phyloP scores from a whole-genome alignment of 2,329 filamentous ascomycete species.

The Fusarium austroafricanum region DNA sequence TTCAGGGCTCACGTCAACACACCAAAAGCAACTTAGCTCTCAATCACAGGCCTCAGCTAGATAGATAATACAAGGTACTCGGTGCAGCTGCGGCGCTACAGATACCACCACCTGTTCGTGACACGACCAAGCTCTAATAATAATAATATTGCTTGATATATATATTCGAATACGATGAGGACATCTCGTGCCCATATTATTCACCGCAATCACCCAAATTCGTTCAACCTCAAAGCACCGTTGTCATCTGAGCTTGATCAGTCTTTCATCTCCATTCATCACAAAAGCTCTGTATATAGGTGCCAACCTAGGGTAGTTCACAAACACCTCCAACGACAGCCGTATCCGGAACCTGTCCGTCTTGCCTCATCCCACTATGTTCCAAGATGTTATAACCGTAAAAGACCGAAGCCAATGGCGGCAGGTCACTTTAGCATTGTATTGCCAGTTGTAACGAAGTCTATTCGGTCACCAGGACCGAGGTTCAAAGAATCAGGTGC shows the following conservation, averaged over 20 bases:
- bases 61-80: conserved; percentile 10
- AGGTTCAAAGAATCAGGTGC: conserved; percentile 36
- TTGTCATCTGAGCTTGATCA: not conserved
- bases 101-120: conserved; percentile 21
- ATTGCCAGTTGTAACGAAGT: not conserved
- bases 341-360: conserved; percentile 30
- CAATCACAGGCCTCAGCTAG: not conserved
- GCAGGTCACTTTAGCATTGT: not conserved
- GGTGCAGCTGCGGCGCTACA: conserved; percentile 30
- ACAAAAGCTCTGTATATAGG: not conserved
- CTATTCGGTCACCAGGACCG: conserved; percentile 39
- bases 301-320: conserved; percentile 10
- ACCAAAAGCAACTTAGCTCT: conserved; percentile 2
- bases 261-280: not conserved
- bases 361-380: conserved; percentile 1
- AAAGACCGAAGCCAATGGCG: conserved; percentile 13
- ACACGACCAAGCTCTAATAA: conserved; percentile 9
- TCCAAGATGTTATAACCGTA: conserved; percentile 2
- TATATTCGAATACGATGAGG: not conserved
- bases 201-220: not conserved
- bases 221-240: not conserved
- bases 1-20: not conserved
- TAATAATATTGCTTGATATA: conserved; percentile 1
- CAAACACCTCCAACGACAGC: not conserved
- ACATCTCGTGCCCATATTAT: not conserved